Evolutionary conservation across 371 early-diverging fungal genomes (phyloP).

Genomic region (Vavraia culicis): DNA sequence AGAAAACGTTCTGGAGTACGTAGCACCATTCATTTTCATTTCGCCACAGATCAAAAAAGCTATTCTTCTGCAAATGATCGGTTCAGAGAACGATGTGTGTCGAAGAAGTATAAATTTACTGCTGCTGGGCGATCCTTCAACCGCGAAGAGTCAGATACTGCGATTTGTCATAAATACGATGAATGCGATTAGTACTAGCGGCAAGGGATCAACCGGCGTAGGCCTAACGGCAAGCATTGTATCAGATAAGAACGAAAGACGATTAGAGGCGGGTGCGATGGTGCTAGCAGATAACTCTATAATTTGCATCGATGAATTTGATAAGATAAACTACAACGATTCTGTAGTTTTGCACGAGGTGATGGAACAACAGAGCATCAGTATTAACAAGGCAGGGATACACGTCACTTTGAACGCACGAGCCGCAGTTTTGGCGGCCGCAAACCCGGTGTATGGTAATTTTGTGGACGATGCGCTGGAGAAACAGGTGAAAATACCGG

Average conservation of each 20-base stretch:
- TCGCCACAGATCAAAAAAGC: conserved; percentile 84
- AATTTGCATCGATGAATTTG: conserved; percentile 98
- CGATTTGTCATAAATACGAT: conserved; percentile 66
- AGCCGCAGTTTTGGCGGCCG: conserved; percentile 88
- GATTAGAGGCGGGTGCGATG: conserved; percentile 95
- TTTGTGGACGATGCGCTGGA: conserved; percentile 35
- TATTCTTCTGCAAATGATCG: conserved; percentile 65
- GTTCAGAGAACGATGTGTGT: conserved; percentile 32
- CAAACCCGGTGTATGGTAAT: conserved; percentile 82
- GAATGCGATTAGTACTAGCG: conserved; percentile 66
- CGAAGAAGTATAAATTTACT: conserved; percentile 63
- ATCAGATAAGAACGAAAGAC: conserved; percentile 49
- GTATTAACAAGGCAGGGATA: conserved; percentile 88
- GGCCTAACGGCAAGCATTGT: conserved; percentile 85
- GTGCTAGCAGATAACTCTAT: conserved; percentile 90
- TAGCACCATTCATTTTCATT: conserved; percentile 89
- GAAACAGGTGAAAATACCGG: conserved; percentile 44
- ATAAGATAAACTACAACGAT: conserved; percentile 94
- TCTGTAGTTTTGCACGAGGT: conserved; percentile 99
- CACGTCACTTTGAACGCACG: conserved; percentile 89
- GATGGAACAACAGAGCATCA: conserved; percentile 98
- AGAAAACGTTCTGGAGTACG: conserved; percentile 44
- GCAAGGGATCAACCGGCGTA: conserved; percentile 81
- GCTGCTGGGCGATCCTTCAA: conserved; percentile 82
- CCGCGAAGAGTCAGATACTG: conserved; percentile 79